Evolutionary conservation across 106 monocot genomes (phyloP), one percentile per base, ranked within the genome.

Genomic region (Chionographis japonica): DNA sequence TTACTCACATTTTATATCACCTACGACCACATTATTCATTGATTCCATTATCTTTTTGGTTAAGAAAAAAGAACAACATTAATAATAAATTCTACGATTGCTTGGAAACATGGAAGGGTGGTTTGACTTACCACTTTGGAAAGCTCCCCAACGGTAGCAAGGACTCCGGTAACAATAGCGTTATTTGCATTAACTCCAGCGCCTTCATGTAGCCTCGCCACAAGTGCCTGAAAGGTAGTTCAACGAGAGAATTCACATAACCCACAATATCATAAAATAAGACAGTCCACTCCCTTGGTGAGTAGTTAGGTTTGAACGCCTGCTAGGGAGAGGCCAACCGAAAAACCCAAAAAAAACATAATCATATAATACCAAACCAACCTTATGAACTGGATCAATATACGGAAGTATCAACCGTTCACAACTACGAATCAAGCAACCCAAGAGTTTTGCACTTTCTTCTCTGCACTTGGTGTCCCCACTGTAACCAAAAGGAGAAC

Each of bases 311-410:
- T 46, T 46, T 10, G 9, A 46, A 46, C 46, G 9, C 27, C 9
- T 46, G 46, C 46, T 46, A 2, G 9, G 46, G 2, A 46, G 9
- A 10, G 46, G 9, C 46, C 46, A 46, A 46, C 9, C 8, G 8
- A 27, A 27, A 27, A 27, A 27, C 27, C 27, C 27, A 27, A 27
- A 0, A 37, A 17, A 72, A 16, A 51, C 40, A 68, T 8, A 50
- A 51, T 54, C 5, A 40, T 8, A 40, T 5, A 57, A 54, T 27
- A 27, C 27, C 16, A 7, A n/a, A 71, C 69, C 38, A 8, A 97
- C 95, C 88, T 97, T 97, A 75, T 97, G 95, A 74, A 97, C 80
- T 54, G 95, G 95, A 52, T 89, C 86, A 78, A 97, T 90, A 72
- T 97, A 97, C 56, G 92, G 92, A 79, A 92, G 73, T 68, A 97